phyloP scores from a whole-genome alignment of 2,329 filamentous ascomycete genomes.

The Camptophora hylomeconis region DNA sequence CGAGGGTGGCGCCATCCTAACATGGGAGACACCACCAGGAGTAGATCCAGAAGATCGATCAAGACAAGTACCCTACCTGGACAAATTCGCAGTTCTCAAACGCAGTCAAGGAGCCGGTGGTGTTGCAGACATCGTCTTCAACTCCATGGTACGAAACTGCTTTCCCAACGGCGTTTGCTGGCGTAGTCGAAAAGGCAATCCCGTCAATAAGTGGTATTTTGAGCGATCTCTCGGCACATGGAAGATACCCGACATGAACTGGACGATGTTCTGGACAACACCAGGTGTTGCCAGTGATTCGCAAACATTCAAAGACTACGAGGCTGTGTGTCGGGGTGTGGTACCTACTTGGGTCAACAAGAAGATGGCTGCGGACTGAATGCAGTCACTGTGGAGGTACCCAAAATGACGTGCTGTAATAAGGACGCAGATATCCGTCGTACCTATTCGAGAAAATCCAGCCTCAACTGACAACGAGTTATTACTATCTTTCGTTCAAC shows the following conservation, averaged over 20 bases:
- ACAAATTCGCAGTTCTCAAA: slow-evolving; percentile 92
- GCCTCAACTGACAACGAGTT: too few species aligned
- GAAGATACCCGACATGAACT: slow-evolving; percentile 69
- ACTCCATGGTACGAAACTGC: slow-evolving; percentile 80
- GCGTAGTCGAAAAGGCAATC: slow-evolving; percentile 80
- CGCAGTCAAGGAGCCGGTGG: slow-evolving; percentile 80
- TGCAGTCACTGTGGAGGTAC: too few species aligned
- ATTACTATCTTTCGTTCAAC: too few species aligned
- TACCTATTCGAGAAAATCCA: too few species aligned
- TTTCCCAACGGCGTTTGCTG: slow-evolving; percentile 86
- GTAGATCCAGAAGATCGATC: slow-evolving; percentile 41
- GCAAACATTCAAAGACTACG: slow-evolving; percentile 52
- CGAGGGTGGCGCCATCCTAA: slow-evolving; percentile 86
- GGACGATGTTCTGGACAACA: slow-evolving; percentile 99
- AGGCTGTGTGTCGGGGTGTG: slow-evolving; percentile 57
- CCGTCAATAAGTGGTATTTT: slow-evolving; percentile 99
- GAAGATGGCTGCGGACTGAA: slow-evolving; percentile 21
- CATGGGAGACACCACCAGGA: slow-evolving; percentile 70
- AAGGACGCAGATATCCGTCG: too few species aligned
- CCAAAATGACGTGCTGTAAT: too few species aligned
- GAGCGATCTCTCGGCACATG: slow-evolving; percentile 73
- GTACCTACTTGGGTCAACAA: slow-evolving; percentile 35
- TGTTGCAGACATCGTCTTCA: slow-evolving; percentile 92
- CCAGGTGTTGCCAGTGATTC: slow-evolving; percentile 38
- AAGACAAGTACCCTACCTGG: slow-evolving; percentile 78